phyloP scores from a whole-genome alignment of 305 asterid species.

The Solanum hybrid region DNA sequence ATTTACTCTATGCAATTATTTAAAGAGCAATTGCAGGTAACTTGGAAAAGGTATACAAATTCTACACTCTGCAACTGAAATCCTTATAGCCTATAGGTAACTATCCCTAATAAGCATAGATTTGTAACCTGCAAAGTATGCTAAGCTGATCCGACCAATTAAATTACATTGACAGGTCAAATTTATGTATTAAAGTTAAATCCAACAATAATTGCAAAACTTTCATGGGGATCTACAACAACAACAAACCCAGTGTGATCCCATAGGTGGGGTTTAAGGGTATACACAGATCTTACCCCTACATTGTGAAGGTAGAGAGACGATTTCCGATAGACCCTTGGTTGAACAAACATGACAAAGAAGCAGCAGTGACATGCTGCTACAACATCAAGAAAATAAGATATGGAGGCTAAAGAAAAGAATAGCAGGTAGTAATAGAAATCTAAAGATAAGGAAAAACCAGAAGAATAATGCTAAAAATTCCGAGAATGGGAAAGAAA shows the following conservation, averaged over 20 bases:
- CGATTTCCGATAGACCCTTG: not conserved
- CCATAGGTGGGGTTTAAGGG: not conserved
- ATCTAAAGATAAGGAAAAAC: not conserved
- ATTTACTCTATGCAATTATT: not conserved
- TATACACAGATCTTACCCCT: not conserved
- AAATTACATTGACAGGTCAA: not conserved
- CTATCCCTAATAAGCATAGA: not conserved
- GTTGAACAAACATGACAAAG: not conserved
- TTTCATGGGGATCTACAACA: not conserved
- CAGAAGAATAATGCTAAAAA: not conserved
- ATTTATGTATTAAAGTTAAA: not conserved
- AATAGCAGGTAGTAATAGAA: not conserved
- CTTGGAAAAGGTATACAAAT: not conserved
- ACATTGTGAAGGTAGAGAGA: no score
- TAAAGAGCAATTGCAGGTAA: not conserved
- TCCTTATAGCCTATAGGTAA: not conserved
- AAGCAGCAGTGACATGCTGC: not conserved
- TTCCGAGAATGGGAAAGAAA: not conserved
- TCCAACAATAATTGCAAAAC: not conserved
- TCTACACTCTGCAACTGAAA: not conserved
- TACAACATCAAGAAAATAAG: not conserved
- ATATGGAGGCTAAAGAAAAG: not conserved
- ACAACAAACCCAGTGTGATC: not conserved
- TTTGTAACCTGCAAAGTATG: not conserved
- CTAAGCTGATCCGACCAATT: not conserved